Evolutionary conservation across 2,329 filamentous ascomycete species (phyloP).

Genomic region (Colletotrichum tropicicola): DNA sequence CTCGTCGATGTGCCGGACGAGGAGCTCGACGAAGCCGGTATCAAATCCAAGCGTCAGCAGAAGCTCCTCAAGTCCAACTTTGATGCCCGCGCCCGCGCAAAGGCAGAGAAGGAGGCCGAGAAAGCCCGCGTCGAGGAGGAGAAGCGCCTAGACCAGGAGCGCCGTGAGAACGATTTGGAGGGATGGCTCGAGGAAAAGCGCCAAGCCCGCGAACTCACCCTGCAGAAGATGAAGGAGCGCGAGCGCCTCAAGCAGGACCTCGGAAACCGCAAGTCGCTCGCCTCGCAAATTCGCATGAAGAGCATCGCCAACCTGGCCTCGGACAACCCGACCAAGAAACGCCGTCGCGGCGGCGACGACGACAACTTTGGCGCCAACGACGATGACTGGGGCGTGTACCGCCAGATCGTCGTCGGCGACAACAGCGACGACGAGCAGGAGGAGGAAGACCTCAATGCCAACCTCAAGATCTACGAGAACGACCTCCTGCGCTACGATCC

Average conservation of each 20-base stretch:
- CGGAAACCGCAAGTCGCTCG: constrained; percentile 95
- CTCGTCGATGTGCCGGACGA: constrained; percentile 91
- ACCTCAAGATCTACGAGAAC: constrained; percentile 80
- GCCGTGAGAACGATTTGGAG: constrained; percentile 84
- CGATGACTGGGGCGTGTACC: constrained; percentile 97
- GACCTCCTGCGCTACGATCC: constrained; percentile 89
- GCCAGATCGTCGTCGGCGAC: constrained; percentile 86
- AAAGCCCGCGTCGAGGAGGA: constrained; percentile 86
- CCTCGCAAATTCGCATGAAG: constrained; percentile 98
- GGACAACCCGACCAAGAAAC: constrained; percentile 85
- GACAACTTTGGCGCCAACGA: constrained; percentile 98
- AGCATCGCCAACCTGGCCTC: constrained; percentile 95
- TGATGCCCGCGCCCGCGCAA: constrained; percentile 91
- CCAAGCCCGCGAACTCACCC: constrained; percentile 71
- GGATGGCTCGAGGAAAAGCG: constrained; percentile 87
- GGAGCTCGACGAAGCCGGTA: constrained; percentile 86
- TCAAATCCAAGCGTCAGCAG: constrained; percentile 95
- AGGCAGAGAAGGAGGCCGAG: constrained; percentile 94
- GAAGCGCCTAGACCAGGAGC: constrained; percentile 83
- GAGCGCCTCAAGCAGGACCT: constrained; percentile 93
- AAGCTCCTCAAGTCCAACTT: constrained; percentile 93
- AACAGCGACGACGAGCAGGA: constrained; percentile 89
- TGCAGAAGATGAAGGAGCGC: constrained; percentile 91
- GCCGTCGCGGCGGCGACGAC: constrained; percentile 87
- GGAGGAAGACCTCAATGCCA: constrained; percentile 83